Conservation (phyloP, 805 yeast species). For the Schizosaccharomyces pombe region DNA sequence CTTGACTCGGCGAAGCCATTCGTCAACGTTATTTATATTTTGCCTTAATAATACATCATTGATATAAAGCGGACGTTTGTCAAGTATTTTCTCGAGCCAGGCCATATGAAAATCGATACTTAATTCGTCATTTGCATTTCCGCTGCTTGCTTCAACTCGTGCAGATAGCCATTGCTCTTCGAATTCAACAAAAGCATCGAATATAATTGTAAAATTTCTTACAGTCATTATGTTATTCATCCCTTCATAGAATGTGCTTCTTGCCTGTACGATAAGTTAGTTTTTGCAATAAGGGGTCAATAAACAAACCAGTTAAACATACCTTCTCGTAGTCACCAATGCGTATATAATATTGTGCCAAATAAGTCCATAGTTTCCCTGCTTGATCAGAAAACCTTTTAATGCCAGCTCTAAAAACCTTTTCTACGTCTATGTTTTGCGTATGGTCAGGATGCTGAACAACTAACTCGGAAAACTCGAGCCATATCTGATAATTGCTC, state of each 20-base stretch:
- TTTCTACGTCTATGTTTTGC: slow-evolving; percentile 16
- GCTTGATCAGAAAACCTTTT: slow-evolving; percentile 35
- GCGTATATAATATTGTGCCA: slow-evolving; percentile 26
- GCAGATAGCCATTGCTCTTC: slow-evolving; percentile 27
- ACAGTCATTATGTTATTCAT: slow-evolving; percentile 26
- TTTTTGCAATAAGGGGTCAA: not conserved
- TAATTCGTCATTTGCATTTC: slow-evolving; percentile 4
- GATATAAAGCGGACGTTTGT: slow-evolving; percentile 31
- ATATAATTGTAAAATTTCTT: slow-evolving; percentile 38
- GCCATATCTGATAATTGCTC: slow-evolving; percentile 27
- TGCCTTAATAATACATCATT: slow-evolving; percentile 47
- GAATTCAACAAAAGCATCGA: slow-evolving; percentile 37
- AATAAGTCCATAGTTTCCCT: slow-evolving; percentile 24
- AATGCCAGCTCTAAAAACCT: slow-evolving; percentile 18
- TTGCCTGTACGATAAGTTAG: slow-evolving; percentile 18
- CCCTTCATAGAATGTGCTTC: slow-evolving; percentile 26
- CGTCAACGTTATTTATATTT: slow-evolving; percentile 33
- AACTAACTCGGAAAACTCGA: slow-evolving; percentile 23
- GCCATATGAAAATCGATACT: slow-evolving; percentile 23
- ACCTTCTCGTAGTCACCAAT: not conserved
- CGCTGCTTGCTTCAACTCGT: slow-evolving; percentile 12
- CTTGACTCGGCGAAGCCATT: slow-evolving; percentile 44
- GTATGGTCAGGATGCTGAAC: slow-evolving; percentile 13
- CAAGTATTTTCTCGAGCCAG: slow-evolving; percentile 31
- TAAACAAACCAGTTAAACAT: not conserved